phyloP scores from a whole-genome alignment of 2,329 filamentous ascomycete species.

The Penicillium sp. region DNA sequence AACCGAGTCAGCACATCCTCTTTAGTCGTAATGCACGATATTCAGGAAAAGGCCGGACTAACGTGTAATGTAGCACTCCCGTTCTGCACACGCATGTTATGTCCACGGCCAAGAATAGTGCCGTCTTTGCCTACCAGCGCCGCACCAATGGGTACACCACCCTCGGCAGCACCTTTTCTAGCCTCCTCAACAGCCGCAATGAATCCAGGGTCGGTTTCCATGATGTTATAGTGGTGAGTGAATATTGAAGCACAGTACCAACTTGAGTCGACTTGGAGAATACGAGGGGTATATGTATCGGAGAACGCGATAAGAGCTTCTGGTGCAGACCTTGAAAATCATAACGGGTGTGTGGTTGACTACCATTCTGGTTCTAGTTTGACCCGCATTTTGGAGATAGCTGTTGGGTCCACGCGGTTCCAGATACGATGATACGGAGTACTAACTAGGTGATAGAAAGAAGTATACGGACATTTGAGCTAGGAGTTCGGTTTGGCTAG shows the following conservation, averaged over 20 bases:
- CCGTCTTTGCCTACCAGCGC: slow-evolving; percentile 71
- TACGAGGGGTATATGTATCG: background rate
- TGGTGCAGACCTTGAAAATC: background rate
- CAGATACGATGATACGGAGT: background rate
- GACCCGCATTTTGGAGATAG: slow-evolving; percentile 20
- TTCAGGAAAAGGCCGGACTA: slow-evolving; percentile 31
- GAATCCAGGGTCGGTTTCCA: slow-evolving; percentile 57
- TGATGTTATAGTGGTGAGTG: slow-evolving; percentile 15
- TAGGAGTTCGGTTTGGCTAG: background rate
- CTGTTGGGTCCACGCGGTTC: slow-evolving; percentile 7
- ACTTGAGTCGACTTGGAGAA: background rate
- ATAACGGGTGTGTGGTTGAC: slow-evolving; percentile 13
- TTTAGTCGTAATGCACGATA: background rate
- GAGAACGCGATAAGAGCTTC: slow-evolving; percentile 6
- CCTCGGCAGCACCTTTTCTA: slow-evolving; percentile 59
- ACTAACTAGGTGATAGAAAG: background rate
- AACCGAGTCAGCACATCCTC: background rate
- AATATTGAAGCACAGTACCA: slow-evolving; percentile 15
- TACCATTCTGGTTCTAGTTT: slow-evolving; percentile 20
- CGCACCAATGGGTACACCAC: slow-evolving; percentile 64
- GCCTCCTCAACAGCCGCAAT: slow-evolving; percentile 63
- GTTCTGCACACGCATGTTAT: slow-evolving; percentile 77
- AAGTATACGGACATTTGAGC: no score
- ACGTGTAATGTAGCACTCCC: slow-evolving; percentile 74
- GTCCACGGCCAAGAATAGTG: slow-evolving; percentile 71